Percentiles rank a stretch among this genome's conserved stretches.
phyloP scores from a whole-genome alignment of 106 monocot genomes.

The Dendrobium chrysotoxum region DNA sequence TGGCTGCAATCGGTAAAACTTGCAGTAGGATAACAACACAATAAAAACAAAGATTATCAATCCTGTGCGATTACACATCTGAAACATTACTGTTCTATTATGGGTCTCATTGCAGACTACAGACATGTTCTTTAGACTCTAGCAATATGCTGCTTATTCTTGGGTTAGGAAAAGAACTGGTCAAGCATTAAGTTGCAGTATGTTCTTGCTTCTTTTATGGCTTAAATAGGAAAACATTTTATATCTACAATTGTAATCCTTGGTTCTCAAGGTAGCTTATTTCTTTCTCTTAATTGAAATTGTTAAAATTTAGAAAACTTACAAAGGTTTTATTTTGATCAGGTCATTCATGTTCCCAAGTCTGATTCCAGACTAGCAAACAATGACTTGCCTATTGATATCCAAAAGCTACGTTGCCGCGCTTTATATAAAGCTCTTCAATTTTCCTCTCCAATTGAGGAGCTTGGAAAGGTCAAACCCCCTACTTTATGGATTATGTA shows the following conservation, averaged over 20 bases:
- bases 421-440: conserved; percentile 72
- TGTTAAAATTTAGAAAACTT: background rate
- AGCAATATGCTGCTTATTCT: background rate
- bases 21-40: background rate
- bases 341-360: conserved; percentile 95
- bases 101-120: background rate
- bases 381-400: conserved; percentile 84
- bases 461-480: conserved; percentile 65
- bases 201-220: background rate
- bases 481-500: background rate
- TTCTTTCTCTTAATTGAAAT: background rate
- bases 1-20: background rate
- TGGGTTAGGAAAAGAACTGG: too few species aligned
- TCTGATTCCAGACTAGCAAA: conserved; percentile 95
- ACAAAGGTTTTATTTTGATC: conserved; percentile 2
- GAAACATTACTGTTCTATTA: background rate
- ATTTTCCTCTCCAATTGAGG: conserved; percentile 80
- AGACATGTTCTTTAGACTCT: background rate
- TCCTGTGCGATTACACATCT: background rate
- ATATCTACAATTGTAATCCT: background rate
- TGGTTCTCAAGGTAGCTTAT: background rate
- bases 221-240: background rate
- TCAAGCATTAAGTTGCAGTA: too few species aligned
- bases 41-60: background rate
- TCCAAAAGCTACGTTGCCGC: conserved; percentile 66